Base-by-base conservation (phyloP, 257 asterid genomes). In the Solanum tarijense region DNA sequence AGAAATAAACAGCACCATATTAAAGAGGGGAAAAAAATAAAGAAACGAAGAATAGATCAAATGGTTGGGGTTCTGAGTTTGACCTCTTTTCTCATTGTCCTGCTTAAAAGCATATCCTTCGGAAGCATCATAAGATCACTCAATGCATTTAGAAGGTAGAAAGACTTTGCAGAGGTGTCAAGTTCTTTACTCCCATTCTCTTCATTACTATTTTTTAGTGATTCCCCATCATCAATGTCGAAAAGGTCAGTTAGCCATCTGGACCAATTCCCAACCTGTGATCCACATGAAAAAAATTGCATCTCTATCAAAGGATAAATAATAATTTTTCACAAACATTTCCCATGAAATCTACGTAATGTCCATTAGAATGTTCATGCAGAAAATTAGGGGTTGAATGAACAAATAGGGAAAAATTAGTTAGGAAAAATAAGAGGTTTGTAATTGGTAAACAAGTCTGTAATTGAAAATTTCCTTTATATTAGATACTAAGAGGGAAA, bases 101-200 rank as follows among this genome's bases (percentile, higher is more conserved):
- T 94, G 84, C 93, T 92, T 85, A 93, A 86, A 52, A 95, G 92
- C 98, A 95, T 90, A 90, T 96, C 99, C 92, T 96, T 96, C 12
- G 99, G 99, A 81, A 96, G 98, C 99, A 96, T 96, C 98, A 96
- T 94, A 14, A 96, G 98, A 89, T 96, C 98, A 91, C 99, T 95
- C 91, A 96, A 88, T 52, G 96, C 95, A 87, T 93, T 94, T 85
- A 96, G 95, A 86, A 95, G 98, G 91, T 87, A 89, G 87, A 96
- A 96, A 76, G 94, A 87, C 90, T 94, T 94, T 4, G 91, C 87
- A 34, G 96, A 89, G 43, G 92, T 83, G 73, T 93, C 94, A 16
- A 60, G 36, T 82, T 74, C 89, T 48, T 87, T 84, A 69, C 83
- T 89, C 89, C 88, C 91, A 35, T 90, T 93, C 38, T 93, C 93